Evolutionary conservation across 2,329 filamentous ascomycete genomes (phyloP).

Genomic region (Botrytis tulipae): DNA sequence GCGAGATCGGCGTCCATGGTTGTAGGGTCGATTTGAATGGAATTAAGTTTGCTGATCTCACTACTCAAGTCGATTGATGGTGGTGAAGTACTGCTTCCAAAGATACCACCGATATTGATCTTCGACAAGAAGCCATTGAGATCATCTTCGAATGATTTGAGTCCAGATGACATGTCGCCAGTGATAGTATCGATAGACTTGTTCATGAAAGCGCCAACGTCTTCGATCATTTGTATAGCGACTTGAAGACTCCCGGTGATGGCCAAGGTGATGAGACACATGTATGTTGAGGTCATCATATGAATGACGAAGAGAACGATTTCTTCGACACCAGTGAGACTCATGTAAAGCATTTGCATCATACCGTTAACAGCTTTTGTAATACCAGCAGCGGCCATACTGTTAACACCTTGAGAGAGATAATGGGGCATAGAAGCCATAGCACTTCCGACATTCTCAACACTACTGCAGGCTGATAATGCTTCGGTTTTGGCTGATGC

Average conservation of each 20-base stretch:
- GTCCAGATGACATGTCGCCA: constrained; percentile 47
- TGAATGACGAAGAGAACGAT: constrained; percentile 91
- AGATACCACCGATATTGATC: constrained; percentile 48
- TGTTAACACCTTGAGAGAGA: constrained; percentile 83
- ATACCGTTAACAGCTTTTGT: constrained; percentile 78
- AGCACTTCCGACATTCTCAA: constrained; percentile 87
- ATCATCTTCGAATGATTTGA: constrained; percentile 55
- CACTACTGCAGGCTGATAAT: constrained; percentile 82
- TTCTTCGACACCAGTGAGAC: constrained; percentile 78
- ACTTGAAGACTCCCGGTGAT: constrained; percentile 76
- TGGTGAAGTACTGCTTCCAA: constrained; percentile 41
- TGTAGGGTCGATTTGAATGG: constrained; percentile 65
- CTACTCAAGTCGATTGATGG: constrained; percentile 64
- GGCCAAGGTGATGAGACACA: constrained; percentile 83
- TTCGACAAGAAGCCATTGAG: constrained; percentile 56
- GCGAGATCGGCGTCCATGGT: constrained; percentile 67
- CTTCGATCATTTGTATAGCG: constrained; percentile 60
- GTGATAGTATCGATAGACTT: constrained; percentile 48
- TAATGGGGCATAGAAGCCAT: constrained; percentile 99
- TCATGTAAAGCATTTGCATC: constrained; percentile 74
- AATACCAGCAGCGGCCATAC: constrained; percentile 75
- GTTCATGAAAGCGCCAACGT: constrained; percentile 60
- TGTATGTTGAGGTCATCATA: constrained; percentile 84
- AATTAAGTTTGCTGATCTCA: constrained; percentile 64
- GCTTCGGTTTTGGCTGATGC: constrained; percentile 76